A percentile compares a stretch with the other conserved stretches of the same genome.
phyloP scores from a whole-genome alignment of 305 asterid genomes.

The Fraxinus greggii region DNA sequence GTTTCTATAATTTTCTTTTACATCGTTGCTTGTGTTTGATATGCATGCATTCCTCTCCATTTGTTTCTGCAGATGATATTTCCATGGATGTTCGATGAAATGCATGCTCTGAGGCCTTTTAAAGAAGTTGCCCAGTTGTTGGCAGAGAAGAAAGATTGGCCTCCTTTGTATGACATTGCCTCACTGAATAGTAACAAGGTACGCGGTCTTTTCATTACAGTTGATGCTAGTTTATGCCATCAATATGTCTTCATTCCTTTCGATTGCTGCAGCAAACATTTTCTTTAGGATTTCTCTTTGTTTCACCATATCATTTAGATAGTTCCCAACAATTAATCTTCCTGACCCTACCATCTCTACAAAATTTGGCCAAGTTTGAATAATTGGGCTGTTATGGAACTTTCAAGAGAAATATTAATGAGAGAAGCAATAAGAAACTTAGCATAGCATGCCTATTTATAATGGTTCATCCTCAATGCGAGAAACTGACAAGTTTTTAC shows the following conservation, averaged over 20 bases:
- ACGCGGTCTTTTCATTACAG: not conserved
- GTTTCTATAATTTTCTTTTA: not conserved
- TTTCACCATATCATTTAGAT: not conserved
- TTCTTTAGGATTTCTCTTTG: not conserved
- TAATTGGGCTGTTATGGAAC: not conserved
- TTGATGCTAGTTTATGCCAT: not conserved
- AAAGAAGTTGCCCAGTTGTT: conserved; percentile 73
- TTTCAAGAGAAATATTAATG: not conserved
- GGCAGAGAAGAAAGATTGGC: conserved; percentile 90
- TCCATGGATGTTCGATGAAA: conserved; percentile 93
- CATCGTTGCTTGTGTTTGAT: not conserved
- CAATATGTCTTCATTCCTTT: not conserved
- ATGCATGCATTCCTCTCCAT: not conserved
- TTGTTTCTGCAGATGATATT: conserved; percentile 66
- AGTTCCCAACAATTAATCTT: not conserved
- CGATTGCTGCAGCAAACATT: not conserved
- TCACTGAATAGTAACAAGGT: conserved; percentile 72
- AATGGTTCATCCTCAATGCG: not conserved
- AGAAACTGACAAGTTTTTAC: not conserved
- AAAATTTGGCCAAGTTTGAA: not conserved
- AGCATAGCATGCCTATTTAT: not conserved
- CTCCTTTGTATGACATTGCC: conserved; percentile 63
- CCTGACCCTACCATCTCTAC: not conserved
- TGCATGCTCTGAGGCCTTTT: conserved; percentile 69
- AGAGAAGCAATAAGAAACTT: not conserved